phyloP scores from a whole-genome alignment of 345 rosid genomes.

The Eucalyptus pauciflora region DNA sequence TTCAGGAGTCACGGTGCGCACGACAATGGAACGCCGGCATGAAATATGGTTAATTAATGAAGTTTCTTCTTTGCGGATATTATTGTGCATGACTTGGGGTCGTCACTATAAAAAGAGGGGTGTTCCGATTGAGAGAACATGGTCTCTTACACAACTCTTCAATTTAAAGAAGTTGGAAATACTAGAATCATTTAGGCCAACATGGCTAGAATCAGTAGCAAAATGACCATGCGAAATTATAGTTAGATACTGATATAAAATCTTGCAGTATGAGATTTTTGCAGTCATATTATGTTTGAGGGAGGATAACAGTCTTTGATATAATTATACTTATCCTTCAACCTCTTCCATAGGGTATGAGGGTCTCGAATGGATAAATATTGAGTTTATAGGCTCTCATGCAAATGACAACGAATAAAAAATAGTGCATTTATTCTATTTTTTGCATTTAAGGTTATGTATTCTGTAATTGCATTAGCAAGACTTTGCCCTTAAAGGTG shows the following conservation, averaged over 20 bases:
- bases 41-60: not conserved
- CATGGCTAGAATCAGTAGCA: not conserved
- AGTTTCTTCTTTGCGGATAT: no score
- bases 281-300: no score
- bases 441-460: no score
- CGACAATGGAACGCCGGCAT: not conserved
- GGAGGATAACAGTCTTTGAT: no score
- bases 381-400: no score
- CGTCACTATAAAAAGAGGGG: not conserved
- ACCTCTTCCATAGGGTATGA: no score
- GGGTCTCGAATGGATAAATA: no score
- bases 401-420: no score
- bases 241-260: fast-evolving
- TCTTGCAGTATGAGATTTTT: fast-evolving
- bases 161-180: not conserved
- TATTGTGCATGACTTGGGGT: not conserved
- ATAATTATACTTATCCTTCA: no score
- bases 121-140: not conserved
- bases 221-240: not conserved
- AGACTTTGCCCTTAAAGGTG: no score
- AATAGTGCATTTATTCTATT: no score
- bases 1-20: not conserved
- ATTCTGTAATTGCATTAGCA: no score
- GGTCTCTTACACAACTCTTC: not conserved
- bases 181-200: not conserved